phyloP scores from a whole-genome alignment of 139 green algal genomes.

The Chlamydomonas incerta region DNA sequence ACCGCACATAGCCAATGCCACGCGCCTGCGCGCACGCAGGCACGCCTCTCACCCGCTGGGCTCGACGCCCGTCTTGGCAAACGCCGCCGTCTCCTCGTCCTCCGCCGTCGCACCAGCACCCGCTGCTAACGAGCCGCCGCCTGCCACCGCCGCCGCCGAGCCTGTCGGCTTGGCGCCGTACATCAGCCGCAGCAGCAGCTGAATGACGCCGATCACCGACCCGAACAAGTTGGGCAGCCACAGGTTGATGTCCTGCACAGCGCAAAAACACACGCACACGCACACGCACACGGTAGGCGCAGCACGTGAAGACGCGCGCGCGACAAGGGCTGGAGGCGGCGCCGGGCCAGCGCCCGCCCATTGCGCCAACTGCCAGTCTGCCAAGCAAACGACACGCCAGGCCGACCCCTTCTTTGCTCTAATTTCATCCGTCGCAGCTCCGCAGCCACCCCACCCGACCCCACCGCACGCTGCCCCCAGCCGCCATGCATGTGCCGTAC shows the following conservation, averaged over 20 bases:
- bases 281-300: no score
- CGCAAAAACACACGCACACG: neutral
- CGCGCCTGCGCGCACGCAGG: no score
- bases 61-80: neutral
- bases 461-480: neutral
- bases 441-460: neutral
- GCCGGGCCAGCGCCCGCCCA: no score
- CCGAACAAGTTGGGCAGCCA: conserved; percentile 47
- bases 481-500: no score
- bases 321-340: no score
- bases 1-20: no score
- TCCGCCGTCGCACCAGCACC: neutral
- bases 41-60: no score
- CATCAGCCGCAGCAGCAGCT: conserved; percentile 37
- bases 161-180: conserved; percentile 13
- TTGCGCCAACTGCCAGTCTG: no score
- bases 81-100: neutral
- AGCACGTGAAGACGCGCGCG: no score
- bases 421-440: no score
- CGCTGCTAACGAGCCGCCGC: neutral
- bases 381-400: no score
- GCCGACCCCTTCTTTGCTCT: neutral
- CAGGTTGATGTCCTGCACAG: conserved; percentile 45
- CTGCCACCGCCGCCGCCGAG: neutral
- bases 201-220: conserved; percentile 16